Evolutionary conservation across 208 protist genomes (phyloP).

Genomic region (Trypanosoma lewisi): DNA sequence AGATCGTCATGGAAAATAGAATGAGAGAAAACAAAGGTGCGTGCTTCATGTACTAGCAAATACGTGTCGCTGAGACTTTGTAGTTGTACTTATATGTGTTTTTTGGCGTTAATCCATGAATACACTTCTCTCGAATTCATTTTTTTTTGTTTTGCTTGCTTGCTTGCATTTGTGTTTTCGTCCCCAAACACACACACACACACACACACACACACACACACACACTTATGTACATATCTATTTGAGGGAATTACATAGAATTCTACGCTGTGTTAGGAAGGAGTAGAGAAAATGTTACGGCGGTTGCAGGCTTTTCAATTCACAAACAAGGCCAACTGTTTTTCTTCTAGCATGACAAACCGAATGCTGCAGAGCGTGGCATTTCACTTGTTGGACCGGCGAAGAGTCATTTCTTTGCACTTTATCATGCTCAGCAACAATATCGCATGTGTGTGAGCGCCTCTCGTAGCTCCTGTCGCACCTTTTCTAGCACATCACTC

Average conservation of each 20-base stretch:
- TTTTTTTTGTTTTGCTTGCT: too few relatives aligned
- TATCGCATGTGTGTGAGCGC: constrained; percentile 6
- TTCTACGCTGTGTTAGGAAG: background rate
- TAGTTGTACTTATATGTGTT: too few relatives aligned
- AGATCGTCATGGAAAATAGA: background rate
- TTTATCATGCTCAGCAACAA: constrained; percentile 16
- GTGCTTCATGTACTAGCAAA: too few relatives aligned
- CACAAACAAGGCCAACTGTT: background rate
- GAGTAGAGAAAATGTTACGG: constrained; percentile 11
- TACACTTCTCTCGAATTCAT: too few relatives aligned
- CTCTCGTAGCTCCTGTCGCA: constrained; percentile 6
- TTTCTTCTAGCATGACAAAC: background rate
- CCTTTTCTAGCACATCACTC: constrained; percentile 18
- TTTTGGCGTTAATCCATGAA: too few relatives aligned
- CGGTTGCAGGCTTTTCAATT: constrained; percentile 3
- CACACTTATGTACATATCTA: too few relatives aligned
- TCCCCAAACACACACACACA: too few relatives aligned
- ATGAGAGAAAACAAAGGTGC: background rate
- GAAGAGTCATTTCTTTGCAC: constrained; percentile 8
- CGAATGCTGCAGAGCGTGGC: constrained; percentile 18
- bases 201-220: too few relatives aligned
- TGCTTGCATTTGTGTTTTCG: too few relatives aligned
- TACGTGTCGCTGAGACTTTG: too few relatives aligned
- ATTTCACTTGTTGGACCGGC: constrained; percentile 17
- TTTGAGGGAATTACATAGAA: background rate